These are phyloP conservation scores for Iris macrosiphon DNA, from an alignment of 106 monocot species.

Conservation along the genomic window DNA sequence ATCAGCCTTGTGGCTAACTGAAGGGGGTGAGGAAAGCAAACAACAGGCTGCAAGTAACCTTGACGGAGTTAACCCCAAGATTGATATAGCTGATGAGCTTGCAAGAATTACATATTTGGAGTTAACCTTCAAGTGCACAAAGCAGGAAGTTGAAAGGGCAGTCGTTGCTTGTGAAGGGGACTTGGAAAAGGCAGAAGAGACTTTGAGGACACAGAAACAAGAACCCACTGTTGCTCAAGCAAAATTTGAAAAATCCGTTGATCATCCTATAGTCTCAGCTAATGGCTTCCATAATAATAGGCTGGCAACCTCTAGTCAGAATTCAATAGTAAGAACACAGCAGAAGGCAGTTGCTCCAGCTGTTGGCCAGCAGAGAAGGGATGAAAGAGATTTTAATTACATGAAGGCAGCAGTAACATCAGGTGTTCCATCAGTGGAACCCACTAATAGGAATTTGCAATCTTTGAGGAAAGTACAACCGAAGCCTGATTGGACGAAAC, in stretches of 20 bases:
- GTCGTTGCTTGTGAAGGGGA: slow-evolving; percentile 80
- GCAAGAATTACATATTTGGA: slow-evolving; percentile 54
- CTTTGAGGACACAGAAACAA: slow-evolving; percentile 53
- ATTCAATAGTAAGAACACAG: slow-evolving; percentile 12
- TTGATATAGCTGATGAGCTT: slow-evolving; percentile 79
- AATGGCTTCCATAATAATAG: slow-evolving; percentile 13
- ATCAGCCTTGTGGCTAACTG: slow-evolving; percentile 72
- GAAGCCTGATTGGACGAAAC: slow-evolving; percentile 21
- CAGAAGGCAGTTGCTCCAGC: slow-evolving; percentile 16
- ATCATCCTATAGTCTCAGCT: slow-evolving; percentile 6
- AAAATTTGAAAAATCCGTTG: slow-evolving; percentile 22
- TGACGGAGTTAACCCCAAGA: slow-evolving; percentile 42
- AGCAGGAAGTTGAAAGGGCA: slow-evolving; percentile 83
- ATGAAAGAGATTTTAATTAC: slow-evolving; percentile 48
- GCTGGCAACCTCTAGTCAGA: slow-evolving; percentile 1
- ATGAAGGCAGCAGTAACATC: slow-evolving; percentile 9
- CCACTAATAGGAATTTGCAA: slow-evolving; percentile 20
- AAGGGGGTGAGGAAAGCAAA: slow-evolving; percentile 37
- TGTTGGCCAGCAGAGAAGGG: slow-evolving; percentile 25
- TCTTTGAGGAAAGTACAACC: slow-evolving; percentile 15
- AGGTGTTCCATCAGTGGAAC: slow-evolving; percentile 16
- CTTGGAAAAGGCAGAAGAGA: slow-evolving; percentile 53
- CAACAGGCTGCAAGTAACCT: slow-evolving; percentile 22
- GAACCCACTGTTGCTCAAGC: slow-evolving; percentile 14
- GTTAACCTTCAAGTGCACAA: slow-evolving; percentile 57